Percentiles rank a stretch among this genome's conserved stretches.
phyloP scores from a whole-genome alignment of 495 filamentous ascomycete species.

The Penicillium robsamsonii region DNA sequence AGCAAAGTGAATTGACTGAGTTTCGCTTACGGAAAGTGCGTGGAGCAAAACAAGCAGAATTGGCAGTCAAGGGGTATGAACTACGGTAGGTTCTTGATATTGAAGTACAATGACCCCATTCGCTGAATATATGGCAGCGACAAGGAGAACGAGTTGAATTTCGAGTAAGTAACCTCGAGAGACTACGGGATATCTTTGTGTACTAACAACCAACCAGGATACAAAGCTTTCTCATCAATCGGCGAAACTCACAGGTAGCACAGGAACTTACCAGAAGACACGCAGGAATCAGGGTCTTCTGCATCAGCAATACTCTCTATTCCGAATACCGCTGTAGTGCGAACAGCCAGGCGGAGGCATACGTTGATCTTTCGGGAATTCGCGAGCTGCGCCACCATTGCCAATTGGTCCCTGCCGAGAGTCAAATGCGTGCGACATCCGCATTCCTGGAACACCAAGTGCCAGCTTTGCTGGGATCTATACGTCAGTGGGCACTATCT shows the following conservation, averaged over 20 bases:
- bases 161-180: slow-evolving; percentile 13
- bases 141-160: slow-evolving; percentile 6
- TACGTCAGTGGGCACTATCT: slow-evolving; percentile 25
- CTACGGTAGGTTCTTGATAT: too few species aligned
- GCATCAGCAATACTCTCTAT: slow-evolving; percentile 37
- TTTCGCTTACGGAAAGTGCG: too few species aligned
- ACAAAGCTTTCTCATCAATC: background rate
- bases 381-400: slow-evolving; percentile 30
- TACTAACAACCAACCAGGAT: background rate
- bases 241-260: slow-evolving; percentile 17
- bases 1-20: too few species aligned
- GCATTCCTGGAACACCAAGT: slow-evolving; percentile 24
- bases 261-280: background rate
- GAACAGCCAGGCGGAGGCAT: slow-evolving; percentile 13
- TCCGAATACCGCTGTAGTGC: slow-evolving; percentile 10
- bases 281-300: slow-evolving; percentile 25
- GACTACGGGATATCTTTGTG: too few species aligned
- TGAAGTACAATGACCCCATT: too few species aligned
- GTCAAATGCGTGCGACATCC: slow-evolving; percentile 18
- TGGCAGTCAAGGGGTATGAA: too few species aligned
- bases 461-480: slow-evolving; percentile 25
- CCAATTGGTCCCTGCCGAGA: slow-evolving; percentile 30
- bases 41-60: too few species aligned
- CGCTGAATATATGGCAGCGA: slow-evolving; percentile 14
- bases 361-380: slow-evolving; percentile 31